phyloP scores from a whole-genome alignment of 345 rosid genomes.

The Citropsis articulata region DNA sequence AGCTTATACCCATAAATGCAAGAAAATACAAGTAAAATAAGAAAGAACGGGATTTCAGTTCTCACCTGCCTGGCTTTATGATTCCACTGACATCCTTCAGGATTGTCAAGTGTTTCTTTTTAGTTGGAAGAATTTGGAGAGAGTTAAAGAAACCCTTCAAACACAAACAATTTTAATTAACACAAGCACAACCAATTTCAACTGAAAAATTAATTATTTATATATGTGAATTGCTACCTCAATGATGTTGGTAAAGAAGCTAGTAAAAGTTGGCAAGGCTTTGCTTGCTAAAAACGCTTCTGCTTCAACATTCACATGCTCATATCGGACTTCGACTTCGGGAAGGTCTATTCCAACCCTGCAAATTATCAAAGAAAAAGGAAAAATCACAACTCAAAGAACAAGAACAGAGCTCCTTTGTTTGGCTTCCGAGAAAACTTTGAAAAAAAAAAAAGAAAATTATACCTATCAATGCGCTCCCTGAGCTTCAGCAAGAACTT shows the following conservation, averaged over 20 bases:
- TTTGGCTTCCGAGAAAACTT: background rate
- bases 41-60: background rate
- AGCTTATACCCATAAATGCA: background rate
- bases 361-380: background rate
- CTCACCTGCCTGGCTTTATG: constrained; percentile 68
- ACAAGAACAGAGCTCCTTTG: background rate
- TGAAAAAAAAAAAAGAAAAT: background rate
- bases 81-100: constrained; percentile 71
- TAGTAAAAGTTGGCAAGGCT: constrained; percentile 37
- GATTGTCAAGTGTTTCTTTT: constrained; percentile 51
- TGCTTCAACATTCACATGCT: constrained; percentile 32
- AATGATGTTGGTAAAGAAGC: constrained; percentile 18
- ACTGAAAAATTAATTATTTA: background rate
- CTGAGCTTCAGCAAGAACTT: constrained; percentile 31
- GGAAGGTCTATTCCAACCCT: constrained; percentile 35
- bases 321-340: constrained; percentile 30
- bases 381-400: background rate
- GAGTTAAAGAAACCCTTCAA: constrained; percentile 23
- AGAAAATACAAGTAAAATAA: background rate
- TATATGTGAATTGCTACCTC: constrained; percentile 28
- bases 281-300: constrained; percentile 31
- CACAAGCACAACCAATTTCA: background rate
- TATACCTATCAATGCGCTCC: constrained; percentile 32
- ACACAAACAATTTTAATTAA: background rate
- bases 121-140: constrained; percentile 35